Percentiles rank a stretch among this genome's conserved stretches.
Conservation (phyloP, 306 rosid genomes). For the Corylus avellana region DNA sequence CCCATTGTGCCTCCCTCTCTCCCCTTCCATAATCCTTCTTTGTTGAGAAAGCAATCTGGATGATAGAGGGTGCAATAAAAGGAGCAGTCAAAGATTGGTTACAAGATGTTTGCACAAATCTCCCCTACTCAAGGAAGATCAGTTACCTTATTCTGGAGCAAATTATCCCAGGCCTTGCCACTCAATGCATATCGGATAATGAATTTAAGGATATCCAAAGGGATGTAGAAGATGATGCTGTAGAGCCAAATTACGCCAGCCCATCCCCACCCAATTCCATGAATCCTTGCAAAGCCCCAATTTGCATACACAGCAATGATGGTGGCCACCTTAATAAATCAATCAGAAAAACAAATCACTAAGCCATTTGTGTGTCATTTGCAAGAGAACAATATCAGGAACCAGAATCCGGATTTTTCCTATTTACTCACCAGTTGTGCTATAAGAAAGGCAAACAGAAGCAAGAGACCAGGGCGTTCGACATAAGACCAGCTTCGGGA, state of each 20-base stretch:
- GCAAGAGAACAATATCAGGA: neutral
- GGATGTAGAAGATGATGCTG: slow-evolving; percentile 69
- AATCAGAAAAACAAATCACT: neutral
- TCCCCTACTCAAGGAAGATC: neutral
- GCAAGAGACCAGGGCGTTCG: slow-evolving; percentile 81
- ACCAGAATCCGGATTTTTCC: neutral
- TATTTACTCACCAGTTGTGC: slow-evolving; percentile 71
- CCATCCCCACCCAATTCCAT: slow-evolving; percentile 95
- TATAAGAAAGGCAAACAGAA: slow-evolving; percentile 52
- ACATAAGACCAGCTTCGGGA: slow-evolving; percentile 82
- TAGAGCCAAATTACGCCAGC: slow-evolving; percentile 86
- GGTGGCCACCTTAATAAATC: slow-evolving; percentile 56
- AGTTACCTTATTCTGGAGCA: slow-evolving; percentile 65
- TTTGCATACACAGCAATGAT: slow-evolving; percentile 73
- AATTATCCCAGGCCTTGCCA: slow-evolving; percentile 82
- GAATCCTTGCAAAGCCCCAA: slow-evolving; percentile 71
- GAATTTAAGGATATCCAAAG: slow-evolving; percentile 72
- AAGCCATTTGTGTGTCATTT: neutral
- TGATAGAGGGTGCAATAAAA: neutral
- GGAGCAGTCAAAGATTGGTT: neutral
- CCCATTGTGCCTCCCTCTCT: slow-evolving; percentile 94
- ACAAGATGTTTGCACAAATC: neutral
- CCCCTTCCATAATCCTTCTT: slow-evolving; percentile 85
- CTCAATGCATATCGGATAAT: slow-evolving; percentile 64
- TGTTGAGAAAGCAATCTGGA: slow-evolving; percentile 75